Conservation (phyloP, 139 green algal genomes). For the Coelastrella sp. region DNA sequence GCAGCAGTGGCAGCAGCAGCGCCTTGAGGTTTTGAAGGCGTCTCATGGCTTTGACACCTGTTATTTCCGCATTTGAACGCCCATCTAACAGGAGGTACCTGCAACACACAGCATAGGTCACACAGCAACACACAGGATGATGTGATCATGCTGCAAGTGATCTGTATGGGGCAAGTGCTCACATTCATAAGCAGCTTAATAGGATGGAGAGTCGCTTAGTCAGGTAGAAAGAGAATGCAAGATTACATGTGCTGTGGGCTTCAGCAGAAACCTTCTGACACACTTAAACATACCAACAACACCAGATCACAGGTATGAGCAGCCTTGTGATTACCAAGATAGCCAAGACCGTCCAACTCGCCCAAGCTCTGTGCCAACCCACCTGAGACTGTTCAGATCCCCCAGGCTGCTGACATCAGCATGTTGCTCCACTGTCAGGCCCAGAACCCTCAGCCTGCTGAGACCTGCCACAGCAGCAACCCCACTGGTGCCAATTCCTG, state of each 20-base stretch:
- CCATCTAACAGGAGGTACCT: constrained; percentile 45
- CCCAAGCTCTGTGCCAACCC: not conserved
- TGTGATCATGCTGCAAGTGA: too few species aligned
- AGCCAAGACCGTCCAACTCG: not conserved
- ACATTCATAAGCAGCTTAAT: too few species aligned
- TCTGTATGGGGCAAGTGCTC: too few species aligned
- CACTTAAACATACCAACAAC: not conserved
- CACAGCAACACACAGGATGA: too few species aligned
- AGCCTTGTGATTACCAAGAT: not conserved
- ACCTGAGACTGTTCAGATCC: not conserved
- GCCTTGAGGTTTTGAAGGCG: not conserved
- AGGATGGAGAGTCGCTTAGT: too few species aligned
- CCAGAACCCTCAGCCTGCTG: constrained; percentile 9
- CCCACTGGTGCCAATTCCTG: constrained; percentile 2
- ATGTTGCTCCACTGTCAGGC: not conserved
- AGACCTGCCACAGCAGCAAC: constrained; percentile 27
- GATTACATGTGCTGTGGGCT: not conserved
- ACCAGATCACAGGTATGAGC: too few species aligned
- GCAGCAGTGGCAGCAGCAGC: constrained; percentile 36
- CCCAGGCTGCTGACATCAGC: constrained; percentile 31
- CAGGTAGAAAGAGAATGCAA: too few species aligned
- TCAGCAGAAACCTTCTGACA: not conserved
- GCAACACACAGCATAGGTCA: not conserved
- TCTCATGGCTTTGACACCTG: constrained; percentile 19
- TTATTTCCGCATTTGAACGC: constrained; percentile 1